Percentiles rank a stretch among this genome's conserved stretches.
Evolutionary conservation across 2,329 filamentous ascomycete genomes (phyloP).

Genomic region (Chrysosporium keratinophilum): DNA sequence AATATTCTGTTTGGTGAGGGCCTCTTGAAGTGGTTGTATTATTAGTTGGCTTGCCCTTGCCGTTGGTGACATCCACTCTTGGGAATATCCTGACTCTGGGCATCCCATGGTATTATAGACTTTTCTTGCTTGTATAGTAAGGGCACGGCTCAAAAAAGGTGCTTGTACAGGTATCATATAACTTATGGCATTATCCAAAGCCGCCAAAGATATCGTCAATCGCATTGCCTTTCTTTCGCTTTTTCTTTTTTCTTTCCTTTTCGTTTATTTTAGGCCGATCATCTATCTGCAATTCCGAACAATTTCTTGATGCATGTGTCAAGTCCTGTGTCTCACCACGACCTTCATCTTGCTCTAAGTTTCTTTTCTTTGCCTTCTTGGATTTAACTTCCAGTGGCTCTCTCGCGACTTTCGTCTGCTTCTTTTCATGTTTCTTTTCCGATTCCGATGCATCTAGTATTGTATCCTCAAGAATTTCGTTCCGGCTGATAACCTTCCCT

Average conservation of each 20-base stretch:
- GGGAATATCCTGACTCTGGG: background rate
- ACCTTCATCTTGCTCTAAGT: background rate
- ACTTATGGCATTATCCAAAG: constrained; percentile 4
- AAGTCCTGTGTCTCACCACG: constrained; percentile 5
- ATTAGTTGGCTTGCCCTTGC: constrained; percentile 8
- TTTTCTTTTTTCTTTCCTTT: constrained; percentile 49
- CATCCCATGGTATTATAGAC: background rate
- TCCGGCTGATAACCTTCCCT: constrained; percentile 10
- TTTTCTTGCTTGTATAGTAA: background rate
- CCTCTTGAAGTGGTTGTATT: constrained; percentile 40
- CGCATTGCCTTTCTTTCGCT: constrained; percentile 50
- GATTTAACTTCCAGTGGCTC: background rate
- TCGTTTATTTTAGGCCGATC: constrained; percentile 21
- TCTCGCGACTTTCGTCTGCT: background rate
- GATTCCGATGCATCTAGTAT: background rate
- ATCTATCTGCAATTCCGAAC: constrained; percentile 11
- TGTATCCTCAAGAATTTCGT: background rate
- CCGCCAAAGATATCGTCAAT: constrained; percentile 60
- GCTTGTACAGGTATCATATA: constrained; percentile 1
- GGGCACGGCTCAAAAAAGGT: background rate
- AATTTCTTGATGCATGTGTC: background rate
- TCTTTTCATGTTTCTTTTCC: background rate
- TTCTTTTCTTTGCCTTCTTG: background rate
- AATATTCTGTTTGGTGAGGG: constrained; percentile 55
- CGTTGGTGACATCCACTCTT: background rate